These are phyloP conservation scores for Ascochyta clinopodiicola DNA, from an alignment of 2,329 filamentous ascomycete genomes.

Conservation along the genomic window DNA sequence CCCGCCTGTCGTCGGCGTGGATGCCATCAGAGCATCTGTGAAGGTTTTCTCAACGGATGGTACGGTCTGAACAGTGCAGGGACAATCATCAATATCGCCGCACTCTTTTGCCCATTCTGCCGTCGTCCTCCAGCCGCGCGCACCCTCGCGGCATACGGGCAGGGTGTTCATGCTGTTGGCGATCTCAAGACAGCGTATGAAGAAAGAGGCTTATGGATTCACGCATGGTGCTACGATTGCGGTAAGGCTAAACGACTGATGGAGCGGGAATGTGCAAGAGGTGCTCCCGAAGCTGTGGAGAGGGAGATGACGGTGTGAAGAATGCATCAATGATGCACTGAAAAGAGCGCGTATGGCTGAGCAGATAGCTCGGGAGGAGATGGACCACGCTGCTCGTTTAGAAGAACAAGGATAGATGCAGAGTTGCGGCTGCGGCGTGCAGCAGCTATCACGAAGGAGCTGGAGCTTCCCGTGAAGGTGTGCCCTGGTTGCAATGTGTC, in stretches of 20 bases:
- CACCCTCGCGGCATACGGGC: too few species aligned
- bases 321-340: conserved; percentile 35
- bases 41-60: too few species aligned
- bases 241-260: conserved; percentile 52
- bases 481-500: conserved; percentile 47
- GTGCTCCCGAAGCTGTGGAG: conserved; percentile 47
- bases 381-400: background rate
- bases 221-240: conserved; percentile 58
- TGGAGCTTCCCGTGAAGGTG: conserved; percentile 41
- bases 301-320: conserved; percentile 55
- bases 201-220: conserved; percentile 54
- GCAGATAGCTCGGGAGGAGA: background rate
- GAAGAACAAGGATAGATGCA: background rate
- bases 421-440: background rate
- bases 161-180: conserved; percentile 41
- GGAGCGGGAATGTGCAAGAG: conserved; percentile 55
- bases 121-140: too few species aligned
- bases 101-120: too few species aligned
- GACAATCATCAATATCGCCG: too few species aligned
- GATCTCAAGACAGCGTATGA: conserved; percentile 50
- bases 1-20: too few species aligned
- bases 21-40: too few species aligned
- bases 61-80: too few species aligned
- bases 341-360: background rate
- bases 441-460: conserved; percentile 6